Evolutionary conservation across 257 asterid species (phyloP).

Genomic region (Echites panduratus): DNA sequence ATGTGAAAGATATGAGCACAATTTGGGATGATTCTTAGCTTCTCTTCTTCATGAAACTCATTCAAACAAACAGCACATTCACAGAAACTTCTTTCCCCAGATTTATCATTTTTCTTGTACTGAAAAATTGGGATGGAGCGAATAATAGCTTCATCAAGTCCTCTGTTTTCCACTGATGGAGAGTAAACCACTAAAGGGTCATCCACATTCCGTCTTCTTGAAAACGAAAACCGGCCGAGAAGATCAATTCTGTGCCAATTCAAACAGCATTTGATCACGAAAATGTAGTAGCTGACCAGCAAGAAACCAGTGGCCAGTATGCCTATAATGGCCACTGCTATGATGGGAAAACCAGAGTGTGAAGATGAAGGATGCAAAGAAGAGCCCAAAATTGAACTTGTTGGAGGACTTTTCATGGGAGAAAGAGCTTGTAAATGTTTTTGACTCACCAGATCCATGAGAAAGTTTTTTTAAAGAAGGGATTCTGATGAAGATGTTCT

Average conservation of each 20-base stretch:
- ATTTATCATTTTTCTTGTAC: conserved; percentile 30
- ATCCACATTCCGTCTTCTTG: conserved; percentile 37
- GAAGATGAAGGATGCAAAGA: conserved; percentile 33
- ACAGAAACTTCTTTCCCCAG: not conserved
- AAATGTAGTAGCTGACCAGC: conserved; percentile 80
- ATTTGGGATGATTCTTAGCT: conserved; percentile 59
- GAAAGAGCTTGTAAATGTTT: conserved; percentile 20
- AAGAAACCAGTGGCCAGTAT: conserved; percentile 71
- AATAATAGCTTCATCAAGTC: conserved; percentile 58
- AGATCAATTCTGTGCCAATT: conserved; percentile 81
- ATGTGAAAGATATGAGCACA: conserved; percentile 72
- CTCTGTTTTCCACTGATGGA: conserved; percentile 43
- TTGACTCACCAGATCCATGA: conserved; percentile 33
- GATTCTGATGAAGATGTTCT: not conserved
- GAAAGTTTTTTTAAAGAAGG: conserved; percentile 4
- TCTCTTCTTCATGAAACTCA: conserved; percentile 60
- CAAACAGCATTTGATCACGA: conserved; percentile 84
- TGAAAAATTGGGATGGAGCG: conserved; percentile 57
- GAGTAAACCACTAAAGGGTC: conserved; percentile 31
- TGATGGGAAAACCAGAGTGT: conserved; percentile 64
- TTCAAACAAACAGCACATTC: conserved; percentile 83
- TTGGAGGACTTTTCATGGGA: conserved; percentile 29
- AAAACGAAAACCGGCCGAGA: conserved; percentile 46
- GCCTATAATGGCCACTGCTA: conserved; percentile 81
- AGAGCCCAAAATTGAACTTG: conserved; percentile 19